A percentile compares a stretch with the other conserved stretches of the same genome.
Conservation (phyloP, 805 yeast species). For the Jamesozyma gamospora region DNA sequence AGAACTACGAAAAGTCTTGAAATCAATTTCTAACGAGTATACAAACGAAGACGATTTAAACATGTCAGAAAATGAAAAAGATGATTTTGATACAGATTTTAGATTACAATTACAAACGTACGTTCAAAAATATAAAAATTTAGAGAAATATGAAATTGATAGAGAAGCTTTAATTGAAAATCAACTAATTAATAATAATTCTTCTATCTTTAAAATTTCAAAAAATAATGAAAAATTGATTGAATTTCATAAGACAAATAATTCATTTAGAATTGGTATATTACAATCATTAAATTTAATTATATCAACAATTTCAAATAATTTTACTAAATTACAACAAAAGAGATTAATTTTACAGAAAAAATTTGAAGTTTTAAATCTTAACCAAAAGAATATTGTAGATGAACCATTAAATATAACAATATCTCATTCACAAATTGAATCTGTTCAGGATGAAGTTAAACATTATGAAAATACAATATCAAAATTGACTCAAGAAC, state of each 20-base stretch:
- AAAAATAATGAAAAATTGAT: conserved; percentile 18
- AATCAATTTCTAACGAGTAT: conserved; percentile 22
- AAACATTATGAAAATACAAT: conserved; percentile 30
- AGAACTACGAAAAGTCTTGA: conserved; percentile 24
- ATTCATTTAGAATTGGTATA: conserved; percentile 39
- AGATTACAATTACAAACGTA: conserved; percentile 42
- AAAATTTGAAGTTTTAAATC: conserved; percentile 19
- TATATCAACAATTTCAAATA: conserved; percentile 34
- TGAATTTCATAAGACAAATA: conserved; percentile 30
- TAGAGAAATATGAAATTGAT: conserved; percentile 43
- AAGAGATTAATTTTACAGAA: conserved; percentile 33
- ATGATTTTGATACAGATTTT: conserved; percentile 46
- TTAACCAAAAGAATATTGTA: not conserved
- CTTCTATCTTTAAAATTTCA: conserved; percentile 24
- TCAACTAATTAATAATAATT: conserved; percentile 10
- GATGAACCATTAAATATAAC: conserved; percentile 14
- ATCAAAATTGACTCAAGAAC: conserved; percentile 37
- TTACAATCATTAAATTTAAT: conserved; percentile 39
- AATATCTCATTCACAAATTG: conserved; percentile 23
- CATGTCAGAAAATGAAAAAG: conserved; percentile 40
- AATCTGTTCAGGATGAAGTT: conserved; percentile 26
- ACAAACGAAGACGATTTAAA: conserved; percentile 12
- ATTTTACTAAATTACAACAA: conserved; percentile 41
- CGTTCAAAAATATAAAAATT: conserved; percentile 39
- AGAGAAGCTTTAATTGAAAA: conserved; percentile 28